Evolutionary conservation across 2,329 filamentous ascomycete genomes (phyloP), one percentile per base, ranked within the genome.

Genomic region (Penicillium italicum): DNA sequence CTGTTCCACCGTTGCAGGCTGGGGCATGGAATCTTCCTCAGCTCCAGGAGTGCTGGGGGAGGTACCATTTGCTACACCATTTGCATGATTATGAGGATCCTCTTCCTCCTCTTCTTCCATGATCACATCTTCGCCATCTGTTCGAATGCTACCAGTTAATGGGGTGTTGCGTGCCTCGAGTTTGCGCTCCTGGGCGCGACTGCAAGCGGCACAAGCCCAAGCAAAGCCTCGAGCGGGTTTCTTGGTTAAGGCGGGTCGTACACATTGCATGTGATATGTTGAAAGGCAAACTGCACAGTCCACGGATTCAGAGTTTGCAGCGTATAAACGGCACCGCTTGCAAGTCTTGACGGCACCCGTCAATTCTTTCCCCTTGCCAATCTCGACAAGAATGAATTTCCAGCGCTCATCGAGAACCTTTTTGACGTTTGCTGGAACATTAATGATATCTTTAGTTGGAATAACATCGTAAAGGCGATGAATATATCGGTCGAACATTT

Each of bases 181-280:
- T 73, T 90, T 95, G 65, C 90, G 86, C 74, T 97, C 94, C 71
- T 96, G 92, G n/a, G 91, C 92, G 67, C 93, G 87, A 73, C 91
- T 97, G 75, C 94, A 99, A 56, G 93, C 89, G 52, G 90, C 94
- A 74, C 94, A 99, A 30, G 94, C 93, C 94, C 94, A 99, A 5
- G 91, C 94, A 76, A 99, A 99, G 37, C 94, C 94, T 74, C 94
- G 88, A 44, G 93, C 96, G 20, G 94, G 94, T 75, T 99, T 99
- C 75, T 97, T 99, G 50, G 91, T 82, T 60, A 99, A 76, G 36
- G 92, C 91, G 38, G 94, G 94, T 58, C 89, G 88, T 54, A 99
- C 94, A 73, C 94, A 99, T 68, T 92, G 90, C 93, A 99, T 97
- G 78, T 99, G 94, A 76, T 97, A 99, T 14, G 93, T 97, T 72